Conservation (phyloP, 2,329 filamentous ascomycete genomes). For the Exophiala phaeomuriformis region DNA sequence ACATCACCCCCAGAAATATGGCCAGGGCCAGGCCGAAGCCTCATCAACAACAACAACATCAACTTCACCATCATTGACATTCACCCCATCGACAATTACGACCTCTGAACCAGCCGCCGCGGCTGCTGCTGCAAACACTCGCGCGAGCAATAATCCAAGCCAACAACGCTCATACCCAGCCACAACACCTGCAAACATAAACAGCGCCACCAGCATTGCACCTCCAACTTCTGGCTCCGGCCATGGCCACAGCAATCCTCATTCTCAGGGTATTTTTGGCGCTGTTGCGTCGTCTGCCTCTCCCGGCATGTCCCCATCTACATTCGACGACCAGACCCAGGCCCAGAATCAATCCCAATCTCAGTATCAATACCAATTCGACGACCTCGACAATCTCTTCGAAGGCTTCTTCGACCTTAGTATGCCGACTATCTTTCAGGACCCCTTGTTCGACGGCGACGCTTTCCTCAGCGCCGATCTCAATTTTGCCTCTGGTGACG, state of each 20-base stretch:
- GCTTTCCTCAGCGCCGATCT: conserved; percentile 19
- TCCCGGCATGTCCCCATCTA: too few relatives aligned
- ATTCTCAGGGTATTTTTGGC: too few relatives aligned
- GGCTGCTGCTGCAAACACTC: too few relatives aligned
- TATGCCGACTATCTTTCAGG: conserved; percentile 27
- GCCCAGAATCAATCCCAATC: neutral
- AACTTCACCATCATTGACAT: conserved; percentile 1
- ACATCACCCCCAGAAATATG: neutral
- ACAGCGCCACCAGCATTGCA: too few relatives aligned
- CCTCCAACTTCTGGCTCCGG: too few relatives aligned
- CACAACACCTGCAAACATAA: too few relatives aligned
- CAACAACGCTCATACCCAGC: too few relatives aligned
- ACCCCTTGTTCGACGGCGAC: conserved; percentile 24
- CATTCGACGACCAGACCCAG: too few relatives aligned
- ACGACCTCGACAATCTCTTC: conserved; percentile 27
- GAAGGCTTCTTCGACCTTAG: conserved; percentile 27
- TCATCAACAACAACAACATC: conserved; percentile 2
- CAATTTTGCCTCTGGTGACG: neutral
- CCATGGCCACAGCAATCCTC: too few relatives aligned
- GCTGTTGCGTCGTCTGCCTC: too few relatives aligned
- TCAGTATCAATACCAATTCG: conserved; percentile 20
- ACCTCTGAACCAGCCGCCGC: neutral
- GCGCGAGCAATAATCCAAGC: too few relatives aligned
- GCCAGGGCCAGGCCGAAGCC: neutral
- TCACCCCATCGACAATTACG: neutral